Conservation (phyloP, 2,329 filamentous ascomycete species). For the Colletotrichum somersetense region DNA sequence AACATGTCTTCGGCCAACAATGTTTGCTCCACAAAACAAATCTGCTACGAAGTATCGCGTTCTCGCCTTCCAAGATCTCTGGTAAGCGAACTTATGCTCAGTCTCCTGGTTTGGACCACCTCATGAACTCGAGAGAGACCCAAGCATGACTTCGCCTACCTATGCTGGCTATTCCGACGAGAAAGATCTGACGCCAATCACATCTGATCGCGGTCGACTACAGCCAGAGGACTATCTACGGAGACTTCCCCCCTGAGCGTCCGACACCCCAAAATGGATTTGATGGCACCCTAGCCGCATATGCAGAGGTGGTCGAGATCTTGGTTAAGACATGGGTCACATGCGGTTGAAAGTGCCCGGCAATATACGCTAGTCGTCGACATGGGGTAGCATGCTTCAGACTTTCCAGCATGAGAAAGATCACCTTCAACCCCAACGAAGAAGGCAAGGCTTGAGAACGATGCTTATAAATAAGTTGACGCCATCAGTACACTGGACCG, state of each 20-base stretch:
- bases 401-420: constrained; percentile 1
- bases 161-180: constrained; percentile 12
- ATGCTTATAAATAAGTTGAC: constrained; percentile 22
- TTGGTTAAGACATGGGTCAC: background rate
- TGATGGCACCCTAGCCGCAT: constrained; percentile 7
- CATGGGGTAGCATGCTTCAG: background rate
- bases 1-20: too few species aligned
- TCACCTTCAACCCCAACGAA: background rate
- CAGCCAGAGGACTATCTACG: background rate
- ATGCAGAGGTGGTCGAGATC: constrained; percentile 26
- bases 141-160: constrained; percentile 9
- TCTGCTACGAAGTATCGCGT: background rate
- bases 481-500: background rate
- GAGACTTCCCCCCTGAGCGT: background rate
- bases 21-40: constrained; percentile 5
- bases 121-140: background rate
- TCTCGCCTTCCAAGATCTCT: background rate
- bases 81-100: constrained; percentile 1
- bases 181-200: constrained; percentile 20
- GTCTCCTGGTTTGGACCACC: constrained; percentile 10
- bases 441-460: constrained; percentile 2
- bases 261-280: background rate
- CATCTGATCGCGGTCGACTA: background rate
- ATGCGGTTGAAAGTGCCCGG: background rate
- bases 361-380: background rate